A percentile compares a stretch with the other conserved stretches of the same genome.
These are phyloP conservation scores for Quambalaria eucalypti DNA, from an alignment of 1,284 basidiomycete species.

Conservation along the genomic window DNA sequence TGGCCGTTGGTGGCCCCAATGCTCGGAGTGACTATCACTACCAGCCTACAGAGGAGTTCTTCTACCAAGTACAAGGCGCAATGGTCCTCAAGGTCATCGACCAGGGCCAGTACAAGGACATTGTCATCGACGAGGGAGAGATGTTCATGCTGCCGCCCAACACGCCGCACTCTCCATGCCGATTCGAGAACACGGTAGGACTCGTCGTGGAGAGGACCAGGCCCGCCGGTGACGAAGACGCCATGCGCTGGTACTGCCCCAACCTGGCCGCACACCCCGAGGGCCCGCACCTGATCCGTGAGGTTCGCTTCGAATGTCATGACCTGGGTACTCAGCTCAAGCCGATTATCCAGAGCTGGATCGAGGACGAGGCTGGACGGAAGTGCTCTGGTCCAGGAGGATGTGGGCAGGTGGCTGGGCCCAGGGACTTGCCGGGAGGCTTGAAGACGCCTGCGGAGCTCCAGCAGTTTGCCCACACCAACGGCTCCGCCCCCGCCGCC, in stretches of 20 bases:
- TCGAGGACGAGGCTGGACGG: constrained; percentile 20
- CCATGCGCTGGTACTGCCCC: constrained; percentile 87
- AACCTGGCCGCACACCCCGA: constrained; percentile 56
- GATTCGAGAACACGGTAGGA: constrained; percentile 81
- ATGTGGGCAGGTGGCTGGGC: background rate
- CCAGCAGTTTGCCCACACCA: no score
- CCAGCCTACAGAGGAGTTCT: constrained; percentile 42
- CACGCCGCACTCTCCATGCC: constrained; percentile 87
- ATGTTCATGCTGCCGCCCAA: constrained; percentile 89
- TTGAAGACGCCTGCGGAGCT: no score
- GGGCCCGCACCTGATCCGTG: constrained; percentile 68
- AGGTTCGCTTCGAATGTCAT: constrained; percentile 77
- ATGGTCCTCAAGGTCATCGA: constrained; percentile 84
- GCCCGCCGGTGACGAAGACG: constrained; percentile 61
- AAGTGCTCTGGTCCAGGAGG: constrained; percentile 10
- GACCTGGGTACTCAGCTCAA: constrained; percentile 90
- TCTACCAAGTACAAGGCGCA: constrained; percentile 49
- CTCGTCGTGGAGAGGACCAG: constrained; percentile 88
- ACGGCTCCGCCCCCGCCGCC: no score
- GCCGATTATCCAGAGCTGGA: constrained; percentile 60
- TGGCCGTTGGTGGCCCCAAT: constrained; percentile 45
- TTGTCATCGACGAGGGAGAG: constrained; percentile 82
- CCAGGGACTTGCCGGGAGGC: background rate
- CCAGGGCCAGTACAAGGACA: constrained; percentile 74
- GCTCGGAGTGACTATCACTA: constrained; percentile 42